Evolutionary conservation across 1,139 yeast species (phyloP).

Genomic region (Oligophagozyma castellii): DNA sequence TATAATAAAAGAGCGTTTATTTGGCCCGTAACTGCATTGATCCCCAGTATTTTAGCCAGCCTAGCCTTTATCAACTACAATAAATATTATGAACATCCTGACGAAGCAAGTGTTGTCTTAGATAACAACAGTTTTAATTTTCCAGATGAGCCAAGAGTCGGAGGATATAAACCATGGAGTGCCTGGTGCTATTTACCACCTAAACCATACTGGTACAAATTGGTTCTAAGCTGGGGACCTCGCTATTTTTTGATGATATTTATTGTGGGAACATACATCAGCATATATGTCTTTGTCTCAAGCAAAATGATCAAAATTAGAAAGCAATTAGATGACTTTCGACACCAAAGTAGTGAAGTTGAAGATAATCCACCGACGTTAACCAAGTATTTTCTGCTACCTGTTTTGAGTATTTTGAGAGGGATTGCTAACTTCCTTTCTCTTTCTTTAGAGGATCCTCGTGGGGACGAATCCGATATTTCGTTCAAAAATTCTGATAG

Average conservation of each 20-base stretch:
- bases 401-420: constrained; percentile 6
- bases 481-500: constrained; percentile 4
- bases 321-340: constrained; percentile 19
- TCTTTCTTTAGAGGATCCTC: constrained; percentile 9
- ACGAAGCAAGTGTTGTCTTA: constrained; percentile 11
- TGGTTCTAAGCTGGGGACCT: constrained; percentile 73
- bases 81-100: constrained; percentile 7
- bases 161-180: constrained; percentile 48
- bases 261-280: constrained; percentile 51
- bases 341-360: constrained; percentile 6
- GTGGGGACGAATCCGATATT: constrained; percentile 7
- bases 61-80: constrained; percentile 46
- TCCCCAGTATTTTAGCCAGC: constrained; percentile 60
- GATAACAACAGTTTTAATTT: constrained; percentile 16
- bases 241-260: constrained; percentile 52
- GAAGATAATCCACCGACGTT: constrained; percentile 7
- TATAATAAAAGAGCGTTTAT: constrained; percentile 46
- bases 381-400: constrained; percentile 4
- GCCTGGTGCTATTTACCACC: constrained; percentile 79
- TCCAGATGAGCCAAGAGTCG: constrained; percentile 15
- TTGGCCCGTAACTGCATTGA: constrained; percentile 41
- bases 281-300: constrained; percentile 63
- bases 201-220: constrained; percentile 58
- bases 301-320: constrained; percentile 44
- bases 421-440: constrained; percentile 6